Percentiles rank a stretch among this genome's conserved stretches.
Conservation (phyloP, 306 rosid genomes). For the Herpetospermum pedunculosum region DNA sequence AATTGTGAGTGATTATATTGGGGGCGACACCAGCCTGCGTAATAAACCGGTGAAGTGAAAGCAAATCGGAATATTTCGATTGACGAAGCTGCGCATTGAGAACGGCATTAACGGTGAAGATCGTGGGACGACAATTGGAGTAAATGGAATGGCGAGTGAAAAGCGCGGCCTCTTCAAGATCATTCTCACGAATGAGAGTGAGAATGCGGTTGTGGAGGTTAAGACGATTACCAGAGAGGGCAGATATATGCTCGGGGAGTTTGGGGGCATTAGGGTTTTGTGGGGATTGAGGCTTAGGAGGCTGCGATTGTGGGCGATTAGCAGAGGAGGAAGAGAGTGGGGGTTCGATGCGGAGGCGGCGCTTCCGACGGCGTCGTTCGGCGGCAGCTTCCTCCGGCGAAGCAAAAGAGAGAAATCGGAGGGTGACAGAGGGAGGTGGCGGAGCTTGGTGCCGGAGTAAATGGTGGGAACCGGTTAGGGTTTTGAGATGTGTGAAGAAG, state of each 20-base stretch:
- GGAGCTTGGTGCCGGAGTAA: background rate
- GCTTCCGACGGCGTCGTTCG: conserved; percentile 89
- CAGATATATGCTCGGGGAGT: conserved; percentile 69
- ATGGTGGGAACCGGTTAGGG: conserved; percentile 23
- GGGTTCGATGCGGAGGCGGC: conserved; percentile 93
- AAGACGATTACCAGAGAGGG: conserved; percentile 69
- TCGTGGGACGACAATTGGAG: conserved; percentile 89
- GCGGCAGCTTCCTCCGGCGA: conserved; percentile 96
- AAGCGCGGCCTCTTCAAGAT: conserved; percentile 86
- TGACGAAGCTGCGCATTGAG: conserved; percentile 74
- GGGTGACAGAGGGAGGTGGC: conserved; percentile 21
- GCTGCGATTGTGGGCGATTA: conserved; percentile 15
- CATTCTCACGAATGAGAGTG: conserved; percentile 59
- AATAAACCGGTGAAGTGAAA: conserved; percentile 83
- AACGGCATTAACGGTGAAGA: conserved; percentile 77
- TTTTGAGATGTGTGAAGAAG: conserved; percentile 37
- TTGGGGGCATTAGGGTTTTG: conserved; percentile 78
- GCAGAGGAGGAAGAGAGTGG: conserved; percentile 83
- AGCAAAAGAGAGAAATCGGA: conserved; percentile 67
- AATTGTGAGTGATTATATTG: conserved; percentile 69
- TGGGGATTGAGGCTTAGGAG: conserved; percentile 28
- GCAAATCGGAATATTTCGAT: conserved; percentile 71
- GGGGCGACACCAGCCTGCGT: conserved; percentile 91
- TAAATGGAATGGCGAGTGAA: conserved; percentile 90
- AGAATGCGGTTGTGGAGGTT: conserved; percentile 72